Evolutionary conservation across 1,284 basidiomycete species (phyloP).

Genomic region (Irpex sp.): DNA sequence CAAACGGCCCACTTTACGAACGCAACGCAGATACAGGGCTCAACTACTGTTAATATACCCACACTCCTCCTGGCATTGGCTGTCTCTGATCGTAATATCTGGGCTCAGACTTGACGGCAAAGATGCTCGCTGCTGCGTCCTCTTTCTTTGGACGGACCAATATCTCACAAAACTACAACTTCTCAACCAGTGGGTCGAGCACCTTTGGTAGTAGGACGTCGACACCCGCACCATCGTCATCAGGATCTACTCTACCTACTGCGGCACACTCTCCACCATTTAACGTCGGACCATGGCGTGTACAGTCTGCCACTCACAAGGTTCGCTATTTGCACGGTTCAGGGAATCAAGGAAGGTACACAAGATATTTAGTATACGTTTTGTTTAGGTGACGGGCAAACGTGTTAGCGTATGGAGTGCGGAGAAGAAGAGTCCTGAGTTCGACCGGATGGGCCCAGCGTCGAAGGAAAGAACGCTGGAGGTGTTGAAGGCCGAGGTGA

Average conservation of each 20-base stretch:
- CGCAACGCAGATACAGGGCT: too few species aligned
- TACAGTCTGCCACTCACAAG: conserved; percentile 83
- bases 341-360: background rate
- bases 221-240: conserved; percentile 52
- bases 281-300: conserved; percentile 83
- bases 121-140: conserved; percentile 85
- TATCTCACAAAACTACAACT: conserved; percentile 81
- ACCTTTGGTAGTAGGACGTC: conserved; percentile 51
- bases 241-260: conserved; percentile 33
- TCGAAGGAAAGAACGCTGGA: conserved; percentile 76
- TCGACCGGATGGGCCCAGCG: conserved; percentile 59
- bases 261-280: conserved; percentile 50
- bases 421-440: conserved; percentile 77
- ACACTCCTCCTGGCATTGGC: too few species aligned
- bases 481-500: conserved; percentile 85
- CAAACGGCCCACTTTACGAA: too few species aligned
- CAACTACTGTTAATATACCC: too few species aligned
- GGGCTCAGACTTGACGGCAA: background rate
- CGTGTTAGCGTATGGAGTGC: conserved; percentile 88
- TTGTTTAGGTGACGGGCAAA: conserved; percentile 60
- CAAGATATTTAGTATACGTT: background rate
- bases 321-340: conserved; percentile 19
- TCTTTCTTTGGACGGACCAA: conserved; percentile 87
- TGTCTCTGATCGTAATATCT: too few species aligned
- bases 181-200: conserved; percentile 37